Conservation (phyloP, 257 asterid species). For the Coffea eugenioides region DNA sequence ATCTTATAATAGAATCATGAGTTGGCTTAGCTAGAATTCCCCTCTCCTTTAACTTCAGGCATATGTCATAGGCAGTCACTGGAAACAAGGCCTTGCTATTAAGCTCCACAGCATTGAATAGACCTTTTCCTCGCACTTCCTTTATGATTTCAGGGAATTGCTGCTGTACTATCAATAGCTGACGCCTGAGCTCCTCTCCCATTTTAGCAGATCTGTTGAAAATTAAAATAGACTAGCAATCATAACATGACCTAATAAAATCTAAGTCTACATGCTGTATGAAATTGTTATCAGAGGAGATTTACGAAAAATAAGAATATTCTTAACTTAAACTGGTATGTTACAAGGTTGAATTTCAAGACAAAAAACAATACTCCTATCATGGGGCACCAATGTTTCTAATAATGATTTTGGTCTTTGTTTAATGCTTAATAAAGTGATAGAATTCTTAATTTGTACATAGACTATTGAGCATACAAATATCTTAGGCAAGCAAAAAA, state of each 20-base stretch:
- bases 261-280: background rate
- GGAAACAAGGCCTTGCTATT: constrained; percentile 66
- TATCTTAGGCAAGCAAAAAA: background rate
- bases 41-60: constrained; percentile 87
- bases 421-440: background rate
- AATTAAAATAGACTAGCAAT: background rate
- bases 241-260: background rate
- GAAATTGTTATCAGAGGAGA: background rate
- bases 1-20: constrained; percentile 74
- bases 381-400: background rate
- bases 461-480: no score
- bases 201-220: constrained; percentile 59
- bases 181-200: constrained; percentile 73
- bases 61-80: constrained; percentile 75
- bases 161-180: constrained; percentile 56
- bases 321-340: background rate
- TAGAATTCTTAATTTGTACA: background rate
- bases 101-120: constrained; percentile 90
- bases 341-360: background rate
- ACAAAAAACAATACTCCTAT: background rate
- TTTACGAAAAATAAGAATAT: background rate
- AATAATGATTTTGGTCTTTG: background rate
- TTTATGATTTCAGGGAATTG: constrained; percentile 64
- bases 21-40: constrained; percentile 95
- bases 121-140: constrained; percentile 88